These are phyloP conservation scores for Pichia sp. DNA, from an alignment of 1,139 yeast species.

Conservation along the genomic window DNA sequence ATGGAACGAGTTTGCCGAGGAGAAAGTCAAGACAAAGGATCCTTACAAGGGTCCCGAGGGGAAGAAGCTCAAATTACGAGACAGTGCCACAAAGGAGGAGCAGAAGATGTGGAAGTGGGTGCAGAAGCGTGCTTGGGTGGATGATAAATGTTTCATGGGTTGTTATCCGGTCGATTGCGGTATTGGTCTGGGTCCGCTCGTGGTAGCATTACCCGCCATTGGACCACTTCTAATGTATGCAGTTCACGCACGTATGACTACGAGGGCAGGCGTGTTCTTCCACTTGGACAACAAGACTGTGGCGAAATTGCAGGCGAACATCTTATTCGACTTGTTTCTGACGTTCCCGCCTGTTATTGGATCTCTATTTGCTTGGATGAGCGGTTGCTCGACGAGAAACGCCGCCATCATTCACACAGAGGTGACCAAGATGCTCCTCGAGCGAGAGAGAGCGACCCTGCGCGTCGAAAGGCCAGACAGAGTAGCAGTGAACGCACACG, in stretches of 20 bases:
- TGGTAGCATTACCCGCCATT: slow-evolving; percentile 63
- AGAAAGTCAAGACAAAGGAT: slow-evolving; percentile 52
- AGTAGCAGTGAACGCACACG: too few species aligned
- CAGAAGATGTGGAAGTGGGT: slow-evolving; percentile 62
- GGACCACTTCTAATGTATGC: slow-evolving; percentile 81
- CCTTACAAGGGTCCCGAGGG: slow-evolving; percentile 56
- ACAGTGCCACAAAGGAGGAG: slow-evolving; percentile 51
- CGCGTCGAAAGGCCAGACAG: too few species aligned
- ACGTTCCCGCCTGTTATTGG: slow-evolving; percentile 80
- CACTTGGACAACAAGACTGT: slow-evolving; percentile 52
- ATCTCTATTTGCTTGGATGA: slow-evolving; percentile 66
- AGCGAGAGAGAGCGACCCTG: slow-evolving; percentile 25
- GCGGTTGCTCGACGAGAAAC: slow-evolving; percentile 84
- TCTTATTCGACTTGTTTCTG: slow-evolving; percentile 62
- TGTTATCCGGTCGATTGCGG: slow-evolving; percentile 76
- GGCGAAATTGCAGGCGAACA: slow-evolving; percentile 69
- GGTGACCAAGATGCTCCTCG: slow-evolving; percentile 34
- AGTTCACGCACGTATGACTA: slow-evolving; percentile 61
- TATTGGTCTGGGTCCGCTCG: slow-evolving; percentile 65
- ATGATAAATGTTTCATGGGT: slow-evolving; percentile 75
- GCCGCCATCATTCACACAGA: slow-evolving; percentile 65
- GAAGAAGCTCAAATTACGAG: slow-evolving; percentile 53
- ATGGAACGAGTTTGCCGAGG: slow-evolving; percentile 62
- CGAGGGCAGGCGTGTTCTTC: slow-evolving; percentile 48
- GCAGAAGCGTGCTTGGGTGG: slow-evolving; percentile 77